A percentile compares a stretch with the other conserved stretches of the same genome.
These are phyloP conservation scores for Nemania sp. DNA, from an alignment of 2,329 filamentous ascomycete species.

Conservation along the genomic window DNA sequence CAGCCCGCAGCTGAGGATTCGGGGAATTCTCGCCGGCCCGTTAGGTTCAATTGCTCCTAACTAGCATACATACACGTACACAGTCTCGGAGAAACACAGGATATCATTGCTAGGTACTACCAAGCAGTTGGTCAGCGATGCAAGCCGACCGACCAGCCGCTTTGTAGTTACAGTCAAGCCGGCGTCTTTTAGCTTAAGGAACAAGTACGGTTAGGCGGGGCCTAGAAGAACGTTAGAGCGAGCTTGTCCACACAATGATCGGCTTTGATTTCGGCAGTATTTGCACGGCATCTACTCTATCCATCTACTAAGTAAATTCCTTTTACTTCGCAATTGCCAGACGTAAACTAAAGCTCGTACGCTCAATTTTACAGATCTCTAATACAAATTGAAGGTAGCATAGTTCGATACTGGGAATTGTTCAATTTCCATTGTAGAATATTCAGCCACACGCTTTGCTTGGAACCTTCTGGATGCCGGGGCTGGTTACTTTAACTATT, in stretches of 20 bases:
- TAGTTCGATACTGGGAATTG: not conserved
- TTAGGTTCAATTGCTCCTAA: not conserved
- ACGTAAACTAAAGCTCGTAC: no score
- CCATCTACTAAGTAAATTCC: no score
- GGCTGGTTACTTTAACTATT: constrained; percentile 1
- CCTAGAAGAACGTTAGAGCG: no score
- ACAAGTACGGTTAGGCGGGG: not conserved
- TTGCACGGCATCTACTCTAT: not conserved
- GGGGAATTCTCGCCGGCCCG: constrained; percentile 25
- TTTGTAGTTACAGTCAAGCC: not conserved
- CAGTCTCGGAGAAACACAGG: not conserved
- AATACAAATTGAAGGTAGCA: no score
- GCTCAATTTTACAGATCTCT: no score
- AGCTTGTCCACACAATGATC: not conserved
- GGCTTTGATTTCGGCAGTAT: not conserved
- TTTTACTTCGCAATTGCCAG: no score
- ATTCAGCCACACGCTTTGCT: not conserved
- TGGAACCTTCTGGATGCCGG: constrained; percentile 5
- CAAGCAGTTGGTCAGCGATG: constrained; percentile 11
- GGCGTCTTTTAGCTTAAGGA: not conserved
- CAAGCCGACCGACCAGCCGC: not conserved
- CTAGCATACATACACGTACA: not conserved
- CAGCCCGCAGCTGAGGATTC: constrained; percentile 31
- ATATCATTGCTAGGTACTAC: constrained; percentile 16
- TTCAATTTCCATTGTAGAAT: not conserved